Conservation (phyloP, 768 basidiomycete genomes). For the Suillus discolor region DNA sequence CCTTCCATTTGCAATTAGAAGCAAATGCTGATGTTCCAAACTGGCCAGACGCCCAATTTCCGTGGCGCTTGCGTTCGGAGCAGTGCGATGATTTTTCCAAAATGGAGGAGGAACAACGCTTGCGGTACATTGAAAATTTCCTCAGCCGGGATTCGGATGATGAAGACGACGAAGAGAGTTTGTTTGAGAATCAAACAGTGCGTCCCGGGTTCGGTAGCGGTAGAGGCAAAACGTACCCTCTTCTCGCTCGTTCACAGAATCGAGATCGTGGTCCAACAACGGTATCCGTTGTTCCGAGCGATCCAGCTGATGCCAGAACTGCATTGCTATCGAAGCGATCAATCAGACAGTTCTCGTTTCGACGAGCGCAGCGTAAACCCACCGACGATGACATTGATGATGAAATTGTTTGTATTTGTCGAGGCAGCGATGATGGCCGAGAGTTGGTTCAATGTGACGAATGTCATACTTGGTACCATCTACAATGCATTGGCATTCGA, state of each 20-base stretch:
- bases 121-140: constrained; percentile 70
- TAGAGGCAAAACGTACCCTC: constrained; percentile 63
- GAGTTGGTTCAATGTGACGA: constrained; percentile 81
- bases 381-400: constrained; percentile 45
- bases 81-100: constrained; percentile 54
- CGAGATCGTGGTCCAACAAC: constrained; percentile 14
- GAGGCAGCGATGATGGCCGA: constrained; percentile 68
- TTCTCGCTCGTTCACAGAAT: constrained; percentile 44
- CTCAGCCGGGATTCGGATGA: constrained; percentile 72
- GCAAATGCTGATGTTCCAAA: constrained; percentile 55
- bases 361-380: constrained; percentile 44
- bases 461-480: constrained; percentile 82
- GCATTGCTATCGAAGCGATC: constrained; percentile 75
- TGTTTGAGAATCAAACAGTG: background rate
- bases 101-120: constrained; percentile 58
- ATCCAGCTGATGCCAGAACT: constrained; percentile 76
- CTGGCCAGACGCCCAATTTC: constrained; percentile 81
- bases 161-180: constrained; percentile 37
- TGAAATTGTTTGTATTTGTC: constrained; percentile 65
- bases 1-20: constrained; percentile 26
- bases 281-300: constrained; percentile 50
- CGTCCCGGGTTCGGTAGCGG: constrained; percentile 29
- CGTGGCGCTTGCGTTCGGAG: constrained; percentile 69
- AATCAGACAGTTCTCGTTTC: constrained; percentile 60
- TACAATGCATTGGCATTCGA: constrained; percentile 75